phyloP scores from a whole-genome alignment of 768 basidiomycete genomes.

The Tephrocybe sp. region DNA sequence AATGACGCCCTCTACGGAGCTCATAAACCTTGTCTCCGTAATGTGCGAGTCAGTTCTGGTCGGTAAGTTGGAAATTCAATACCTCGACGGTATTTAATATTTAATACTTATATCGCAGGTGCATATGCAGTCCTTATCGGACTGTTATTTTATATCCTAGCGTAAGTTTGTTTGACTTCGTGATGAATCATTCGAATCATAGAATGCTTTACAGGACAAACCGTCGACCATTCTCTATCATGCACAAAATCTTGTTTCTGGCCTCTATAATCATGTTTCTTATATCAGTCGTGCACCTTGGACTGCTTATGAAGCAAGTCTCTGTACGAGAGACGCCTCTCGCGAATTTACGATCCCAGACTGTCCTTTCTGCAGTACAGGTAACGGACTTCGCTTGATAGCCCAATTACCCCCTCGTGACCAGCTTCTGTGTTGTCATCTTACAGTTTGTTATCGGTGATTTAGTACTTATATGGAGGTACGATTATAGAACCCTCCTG shows the following conservation, averaged over 20 bases:
- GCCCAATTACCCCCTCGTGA: neutral
- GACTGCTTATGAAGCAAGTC: conserved; percentile 5
- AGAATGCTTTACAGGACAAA: neutral
- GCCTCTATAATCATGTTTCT: conserved; percentile 9
- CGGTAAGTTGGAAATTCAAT: neutral
- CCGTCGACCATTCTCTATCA: neutral
- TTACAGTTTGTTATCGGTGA: conserved; percentile 13
- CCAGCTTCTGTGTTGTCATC: neutral
- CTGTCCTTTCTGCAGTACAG: conserved; percentile 5
- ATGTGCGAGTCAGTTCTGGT: conserved; percentile 13
- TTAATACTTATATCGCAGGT: neutral
- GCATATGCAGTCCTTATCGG: conserved; percentile 7
- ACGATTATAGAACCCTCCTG: neutral
- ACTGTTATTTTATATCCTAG: neutral
- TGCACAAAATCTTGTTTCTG: conserved; percentile 1
- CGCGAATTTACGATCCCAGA: conserved; percentile 1
- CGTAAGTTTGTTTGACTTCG: neutral
- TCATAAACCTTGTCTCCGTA: conserved; percentile 9
- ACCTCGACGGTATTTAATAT: neutral
- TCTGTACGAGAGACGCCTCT: neutral
- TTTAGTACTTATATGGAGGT: conserved; percentile 15
- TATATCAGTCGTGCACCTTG: conserved; percentile 8
- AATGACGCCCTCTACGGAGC: conserved; percentile 5
- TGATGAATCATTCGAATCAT: neutral
- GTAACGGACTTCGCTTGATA: neutral